These are phyloP conservation scores for Ichthyophthirius multifiliis DNA, from an alignment of 169 alveolate species.

Conservation along the genomic window DNA sequence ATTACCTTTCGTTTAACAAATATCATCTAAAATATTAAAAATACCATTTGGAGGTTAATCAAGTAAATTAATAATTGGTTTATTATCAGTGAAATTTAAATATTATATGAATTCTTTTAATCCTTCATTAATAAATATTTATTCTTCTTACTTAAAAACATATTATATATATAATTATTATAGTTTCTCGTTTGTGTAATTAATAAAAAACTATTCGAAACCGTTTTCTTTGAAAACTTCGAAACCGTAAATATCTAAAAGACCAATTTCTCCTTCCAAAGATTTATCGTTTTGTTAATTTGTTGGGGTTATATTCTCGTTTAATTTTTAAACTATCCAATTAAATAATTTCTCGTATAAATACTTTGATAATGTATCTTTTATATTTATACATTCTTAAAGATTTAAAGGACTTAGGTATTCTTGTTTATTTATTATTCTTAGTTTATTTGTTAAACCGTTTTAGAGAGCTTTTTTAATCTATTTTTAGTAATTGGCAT, in stretches of 20 bases:
- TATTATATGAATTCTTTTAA: constrained; percentile 11
- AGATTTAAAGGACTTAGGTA: constrained; percentile 37
- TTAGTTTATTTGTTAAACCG: too few species aligned
- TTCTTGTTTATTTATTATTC: constrained; percentile 46
- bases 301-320: constrained; percentile 53
- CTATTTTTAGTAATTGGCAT: constrained; percentile 31
- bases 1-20: constrained; percentile 19
- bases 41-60: constrained; percentile 33
- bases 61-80: constrained; percentile 17
- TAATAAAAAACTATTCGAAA: constrained; percentile 30
- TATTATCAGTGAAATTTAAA: constrained; percentile 17
- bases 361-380: constrained; percentile 60
- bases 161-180: constrained; percentile 23
- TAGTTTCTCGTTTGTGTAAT: constrained; percentile 41
- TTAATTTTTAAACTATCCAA: constrained; percentile 51
- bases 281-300: constrained; percentile 39
- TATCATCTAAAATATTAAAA: constrained; percentile 33
- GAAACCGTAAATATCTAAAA: constrained; percentile 98
- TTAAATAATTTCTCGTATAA: constrained; percentile 55
- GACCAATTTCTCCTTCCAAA: constrained; percentile 82
- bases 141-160: constrained; percentile 30
- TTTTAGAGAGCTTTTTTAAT: constrained; percentile 55
- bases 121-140: constrained; percentile 28
- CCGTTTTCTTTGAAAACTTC: constrained; percentile 74
- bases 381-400: constrained; percentile 8